Conservation (phyloP, 345 rosid species). For the Syzygium aqueum region DNA sequence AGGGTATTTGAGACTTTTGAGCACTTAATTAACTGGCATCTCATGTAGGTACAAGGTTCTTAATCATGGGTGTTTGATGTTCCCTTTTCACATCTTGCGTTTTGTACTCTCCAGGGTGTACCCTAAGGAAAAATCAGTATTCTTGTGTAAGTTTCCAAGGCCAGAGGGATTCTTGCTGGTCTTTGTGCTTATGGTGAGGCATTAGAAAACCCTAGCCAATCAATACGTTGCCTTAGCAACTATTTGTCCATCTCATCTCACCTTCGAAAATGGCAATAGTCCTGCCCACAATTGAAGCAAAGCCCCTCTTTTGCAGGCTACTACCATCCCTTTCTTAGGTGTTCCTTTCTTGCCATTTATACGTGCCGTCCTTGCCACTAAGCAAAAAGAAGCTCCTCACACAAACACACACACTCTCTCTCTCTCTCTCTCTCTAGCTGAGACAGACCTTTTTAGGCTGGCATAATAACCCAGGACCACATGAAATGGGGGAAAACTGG, state of each 20-base stretch:
- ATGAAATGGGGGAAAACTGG: slow-evolving; percentile 23
- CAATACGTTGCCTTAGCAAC: background rate
- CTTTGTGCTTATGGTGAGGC: slow-evolving; percentile 2
- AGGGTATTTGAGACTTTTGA: background rate
- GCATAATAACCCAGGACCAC: slow-evolving; percentile 70
- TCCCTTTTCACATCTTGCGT: background rate
- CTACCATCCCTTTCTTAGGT: slow-evolving; percentile 1
- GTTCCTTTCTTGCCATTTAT: slow-evolving; percentile 44
- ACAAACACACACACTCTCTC: too few species aligned
- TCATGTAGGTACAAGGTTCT: background rate
- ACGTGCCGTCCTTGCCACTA: slow-evolving; percentile 56
- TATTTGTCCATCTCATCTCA: slow-evolving; percentile 7
- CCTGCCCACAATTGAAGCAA: slow-evolving; percentile 17
- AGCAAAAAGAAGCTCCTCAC: background rate
- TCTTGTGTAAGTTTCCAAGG: background rate
- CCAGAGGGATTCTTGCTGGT: background rate
- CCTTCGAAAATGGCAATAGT: slow-evolving; percentile 8
- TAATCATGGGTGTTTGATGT: background rate
- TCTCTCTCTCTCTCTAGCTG: slow-evolving; percentile 14
- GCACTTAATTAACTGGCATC: background rate
- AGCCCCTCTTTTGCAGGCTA: slow-evolving; percentile 2
- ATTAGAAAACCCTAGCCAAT: background rate
- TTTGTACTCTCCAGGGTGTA: background rate
- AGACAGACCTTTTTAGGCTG: slow-evolving; percentile 28
- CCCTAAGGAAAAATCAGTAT: background rate